Base-by-base conservation (phyloP, 2,329 filamentous ascomycete species). In the Penicillium sp. region DNA sequence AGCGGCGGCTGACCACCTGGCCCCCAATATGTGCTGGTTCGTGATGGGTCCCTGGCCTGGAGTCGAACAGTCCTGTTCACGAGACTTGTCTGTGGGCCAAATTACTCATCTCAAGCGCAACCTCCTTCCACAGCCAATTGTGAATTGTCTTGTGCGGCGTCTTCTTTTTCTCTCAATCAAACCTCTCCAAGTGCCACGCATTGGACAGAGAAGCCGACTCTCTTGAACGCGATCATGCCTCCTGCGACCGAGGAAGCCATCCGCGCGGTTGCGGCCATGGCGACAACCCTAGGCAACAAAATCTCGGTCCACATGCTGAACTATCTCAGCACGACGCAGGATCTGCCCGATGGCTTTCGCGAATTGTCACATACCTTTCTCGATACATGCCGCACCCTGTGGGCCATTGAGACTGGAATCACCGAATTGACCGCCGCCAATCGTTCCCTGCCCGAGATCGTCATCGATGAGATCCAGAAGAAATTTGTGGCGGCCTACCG, bases 361-460 rank as follows among this genome's bases (percentile, higher is more conserved):
- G 69, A 74, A 26, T 73, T 87, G 18, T 82, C 83, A 8, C 76
- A 78, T 52, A 81, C 84, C 54, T 85, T 86, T 59, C 75, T 88
- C 49, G 82, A 86, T 47, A 79, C 81, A 4, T 84, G 80, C 62
- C 77, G 82, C 46, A 78, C 82, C 37, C 72, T 87, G 37, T 85
- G 82, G 73, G 78, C 80, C n/a, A 82, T 86, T 52, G 82, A 86
- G 65, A 77, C 80, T 24, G 84, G 84, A 4, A 73, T 87, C 45
- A 66, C 69, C n/a, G 77, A 82, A 56, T 76, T 73, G 39, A 66
- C 72, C 28, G 72, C 74, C 36, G 74, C 72, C 18, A 68, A 71
- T 12, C 77, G 79, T 54, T 69, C 73, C 12, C 74, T 86, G 13
- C 81, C 83, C 0, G 58, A 67, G 4, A 82, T 86, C 47, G 78